Percentiles rank a stretch among this genome's conserved stretches.
phyloP scores from a whole-genome alignment of 2,329 filamentous ascomycete species.

The Epichloe uncinata region DNA sequence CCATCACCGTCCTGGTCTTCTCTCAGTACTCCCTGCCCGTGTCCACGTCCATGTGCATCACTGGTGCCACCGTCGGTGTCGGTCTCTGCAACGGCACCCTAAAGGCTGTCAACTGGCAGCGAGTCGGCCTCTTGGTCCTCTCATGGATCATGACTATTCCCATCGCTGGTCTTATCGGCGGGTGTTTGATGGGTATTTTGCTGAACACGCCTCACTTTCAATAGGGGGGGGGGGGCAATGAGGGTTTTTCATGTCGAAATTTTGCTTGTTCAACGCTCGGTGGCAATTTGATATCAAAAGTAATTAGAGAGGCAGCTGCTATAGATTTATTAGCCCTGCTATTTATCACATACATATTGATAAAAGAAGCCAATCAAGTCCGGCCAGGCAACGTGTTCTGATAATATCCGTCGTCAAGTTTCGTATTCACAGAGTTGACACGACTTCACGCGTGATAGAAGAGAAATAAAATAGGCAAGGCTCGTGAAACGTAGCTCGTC shows the following conservation, averaged over 20 bases:
- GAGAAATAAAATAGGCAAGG: too few relatives aligned
- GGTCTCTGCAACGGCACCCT: constrained; percentile 61
- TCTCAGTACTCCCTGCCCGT: constrained; percentile 64
- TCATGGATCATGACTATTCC: constrained; percentile 42
- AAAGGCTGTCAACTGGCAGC: constrained; percentile 65
- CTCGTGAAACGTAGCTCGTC: too few relatives aligned
- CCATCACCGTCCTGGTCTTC: constrained; percentile 63
- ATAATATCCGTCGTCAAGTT: too few relatives aligned
- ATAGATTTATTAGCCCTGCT: too few relatives aligned
- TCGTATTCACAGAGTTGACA: too few relatives aligned
- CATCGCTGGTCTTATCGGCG: constrained; percentile 28
- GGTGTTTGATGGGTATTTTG: constrained; percentile 26
- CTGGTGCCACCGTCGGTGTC: constrained; percentile 64
- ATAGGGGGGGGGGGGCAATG: background rate
- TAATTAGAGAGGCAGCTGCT: too few relatives aligned
- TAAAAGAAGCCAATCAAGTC: too few relatives aligned
- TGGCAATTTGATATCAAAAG: background rate
- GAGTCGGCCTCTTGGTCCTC: constrained; percentile 52
- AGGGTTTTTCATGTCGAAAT: too few relatives aligned
- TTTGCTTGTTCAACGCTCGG: background rate
- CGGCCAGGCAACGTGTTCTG: too few relatives aligned
- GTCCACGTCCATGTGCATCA: constrained; percentile 70
- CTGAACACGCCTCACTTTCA: constrained; percentile 27
- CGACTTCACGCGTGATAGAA: too few relatives aligned
- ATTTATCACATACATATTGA: too few relatives aligned